Evolutionary conservation across 345 rosid genomes (phyloP), one percentile per base, ranked within the genome.

Genomic region (Gossypium herbaceum): DNA sequence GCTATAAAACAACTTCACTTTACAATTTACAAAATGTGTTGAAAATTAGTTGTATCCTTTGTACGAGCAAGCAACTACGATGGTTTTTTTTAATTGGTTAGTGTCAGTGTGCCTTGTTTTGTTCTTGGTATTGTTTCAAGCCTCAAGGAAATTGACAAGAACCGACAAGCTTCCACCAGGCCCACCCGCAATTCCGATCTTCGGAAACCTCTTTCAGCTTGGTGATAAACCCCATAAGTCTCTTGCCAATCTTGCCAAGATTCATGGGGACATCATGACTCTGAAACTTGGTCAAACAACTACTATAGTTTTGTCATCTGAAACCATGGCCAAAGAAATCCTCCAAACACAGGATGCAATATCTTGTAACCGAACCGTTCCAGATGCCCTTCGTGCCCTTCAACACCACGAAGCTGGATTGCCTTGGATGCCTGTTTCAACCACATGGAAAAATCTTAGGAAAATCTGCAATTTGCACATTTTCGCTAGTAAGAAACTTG

Each of bases 201-300:
- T 85, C 24, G 84, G 90, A 12, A 86, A 86, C 82, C 78, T 86
- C 73, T 71, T 85, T 4, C 57, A 79, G 20, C 73, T 88, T 15
- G 82, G 87, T 9, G 39, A 50, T 44, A 79, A 71, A 9, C 80
- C 90, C 54, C 87, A 87, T 64, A 70, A 52, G 67, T 68, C 79
- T 29, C 59, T 87, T 9, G 51, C 80, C 25, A n/a, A 81, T 34
- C 82, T 89, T 64, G 81, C 91, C 75, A 68, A 60, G 34, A 55
- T 54, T 19, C 76, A 87, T 34, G 86, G 88, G 12, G 81, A 82
- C 15, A 59, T 89, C 8, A 83, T 82, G 86, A 75, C 43, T 27
- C 51, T 86, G 16, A 72, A 78, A 74, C 81, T 87, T 2, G 88
- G 93, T 29, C 29, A 51, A 22, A 20, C 74, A 22, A 81, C 82